Base-by-base conservation (phyloP, 306 rosid species). In the Urtica urens region DNA sequence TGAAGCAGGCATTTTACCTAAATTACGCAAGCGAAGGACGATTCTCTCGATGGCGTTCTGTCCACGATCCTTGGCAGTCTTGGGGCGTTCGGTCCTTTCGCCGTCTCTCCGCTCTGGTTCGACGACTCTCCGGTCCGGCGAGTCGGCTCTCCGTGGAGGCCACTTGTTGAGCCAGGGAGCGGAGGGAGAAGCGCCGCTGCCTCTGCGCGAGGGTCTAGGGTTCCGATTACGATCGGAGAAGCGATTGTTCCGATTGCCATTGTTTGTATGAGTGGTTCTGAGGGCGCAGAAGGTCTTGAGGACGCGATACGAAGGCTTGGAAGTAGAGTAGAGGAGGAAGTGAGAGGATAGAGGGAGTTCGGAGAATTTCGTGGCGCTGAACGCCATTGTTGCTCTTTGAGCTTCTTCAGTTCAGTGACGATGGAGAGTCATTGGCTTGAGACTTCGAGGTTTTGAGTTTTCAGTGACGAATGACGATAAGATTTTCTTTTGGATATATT, bases 21-120 rank as follows among this genome's bases (percentile, higher is more conserved):
- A 42, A 61, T 81, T 85, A 31, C 94, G 74, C 30, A 90, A 53
- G 51, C 94, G 81, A 28, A 81, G 72, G 31, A 80, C 87, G 41
- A 90, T 69, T 40, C 93, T 69, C 43, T 85, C 94, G 3, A 90
- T 79, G 5, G 99, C 92, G 57, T 55, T 85, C 66, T 64, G 35
- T 49, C 79, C 77, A 34, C 59, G 67, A 24, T 75, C 64, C 55
- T 63, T 67, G 37, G 53, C 53, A 5, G 56, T 47, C 28, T 71
- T 63, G 2, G 41, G 52, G 9, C 72, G 68, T n/a, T 58, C 73
- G 4, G 22, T 24, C 15, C 63, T 60, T n/a, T n/a, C n/a, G n/a
- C n/a, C n/a, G 45, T 58, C 69, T 6, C 62, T 55, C 25, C 57
- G 34, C 13, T 26, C 23, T 23, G 68, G 69, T 5, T 51, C 28